phyloP scores from a whole-genome alignment of 495 filamentous ascomycete species.

The Penicillium goetzii region DNA sequence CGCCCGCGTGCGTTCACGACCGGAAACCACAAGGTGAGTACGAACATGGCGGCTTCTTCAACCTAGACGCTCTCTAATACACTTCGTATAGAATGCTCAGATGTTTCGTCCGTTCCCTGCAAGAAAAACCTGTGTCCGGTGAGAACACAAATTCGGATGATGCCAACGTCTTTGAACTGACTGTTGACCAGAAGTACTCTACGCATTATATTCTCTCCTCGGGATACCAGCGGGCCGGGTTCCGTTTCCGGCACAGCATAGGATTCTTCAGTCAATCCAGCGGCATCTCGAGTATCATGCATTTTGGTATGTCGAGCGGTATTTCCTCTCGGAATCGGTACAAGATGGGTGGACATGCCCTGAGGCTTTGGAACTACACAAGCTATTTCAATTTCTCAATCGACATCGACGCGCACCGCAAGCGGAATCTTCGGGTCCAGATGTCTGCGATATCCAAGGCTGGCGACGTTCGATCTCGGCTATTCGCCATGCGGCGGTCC shows the following conservation, averaged over 20 bases:
- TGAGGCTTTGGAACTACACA: too few species aligned
- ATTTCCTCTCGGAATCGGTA: too few species aligned
- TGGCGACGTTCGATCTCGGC: too few species aligned
- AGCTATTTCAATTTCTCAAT: too few species aligned
- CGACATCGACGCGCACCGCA: too few species aligned
- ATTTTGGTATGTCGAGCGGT: too few species aligned
- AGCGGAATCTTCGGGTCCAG: too few species aligned
- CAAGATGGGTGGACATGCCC: too few species aligned
- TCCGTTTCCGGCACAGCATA: not conserved
- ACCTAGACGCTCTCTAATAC: not conserved
- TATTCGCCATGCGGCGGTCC: too few species aligned
- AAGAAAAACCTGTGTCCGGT: not conserved
- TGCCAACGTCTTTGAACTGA: not conserved
- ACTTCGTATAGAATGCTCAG: slow-evolving; percentile 45
- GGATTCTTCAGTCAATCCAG: not conserved
- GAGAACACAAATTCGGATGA: not conserved
- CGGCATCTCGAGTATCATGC: too few species aligned
- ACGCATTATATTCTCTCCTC: not conserved
- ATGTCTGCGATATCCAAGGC: too few species aligned
- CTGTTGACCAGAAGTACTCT: not conserved
- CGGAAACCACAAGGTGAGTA: not conserved
- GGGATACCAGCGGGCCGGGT: not conserved
- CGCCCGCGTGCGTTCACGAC: not conserved
- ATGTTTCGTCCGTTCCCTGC: not conserved
- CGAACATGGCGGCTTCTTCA: not conserved